Evolutionary conservation across 768 basidiomycete genomes (phyloP), one percentile per base, ranked within the genome.

Genomic region (Gymnopilus dilepis): DNA sequence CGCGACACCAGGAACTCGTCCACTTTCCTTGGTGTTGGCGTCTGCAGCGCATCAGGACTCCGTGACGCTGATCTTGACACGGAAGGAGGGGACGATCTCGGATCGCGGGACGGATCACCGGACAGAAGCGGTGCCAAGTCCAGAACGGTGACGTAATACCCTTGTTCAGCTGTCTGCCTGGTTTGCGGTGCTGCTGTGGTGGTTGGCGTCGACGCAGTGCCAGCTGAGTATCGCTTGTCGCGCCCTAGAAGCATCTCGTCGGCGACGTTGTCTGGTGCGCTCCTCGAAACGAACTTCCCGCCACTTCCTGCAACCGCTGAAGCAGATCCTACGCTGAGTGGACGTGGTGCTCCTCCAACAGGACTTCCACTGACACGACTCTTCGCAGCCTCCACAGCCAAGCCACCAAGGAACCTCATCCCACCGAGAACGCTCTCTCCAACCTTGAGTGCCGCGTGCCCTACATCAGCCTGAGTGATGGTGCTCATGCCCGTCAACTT

Each of bases 401-500:
- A 76, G 15, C 87, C 87, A 1, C 88, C 85, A 2, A 90, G 69
- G 6, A 83, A 82, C 69, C 83, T 83, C 81, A 91, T 82, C 19
- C 88, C 87, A 65, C 80, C 86, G 59, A 89, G 73, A 9, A 91
- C 79, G 22, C 79, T 83, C 31, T 84, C 87, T 21, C 88, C 87
- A 2, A 87, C 83, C 64, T 80, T 85, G 56, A 83, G 66, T 6
- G 88, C 87, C 9, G 86, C 79, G 59, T 72, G 79, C 15, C 86
- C 83, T 9, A 69, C 63, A 47, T 87, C 84, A 2, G 78, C 77
- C 60, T 83, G 84, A 2, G 77, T 77, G 37, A 78, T 74, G 30
- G 34, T 54, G 4, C 41, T 56, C 45, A 50, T 50, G n/a, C 47
- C 47, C 1, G 78, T 76, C 51, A 79, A 72, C 26, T 45, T 56